Percentiles rank a stretch among this genome's conserved stretches.
phyloP scores from a whole-genome alignment of 2,329 filamentous ascomycete species.

The Macrophomina pseudophaseolina region DNA sequence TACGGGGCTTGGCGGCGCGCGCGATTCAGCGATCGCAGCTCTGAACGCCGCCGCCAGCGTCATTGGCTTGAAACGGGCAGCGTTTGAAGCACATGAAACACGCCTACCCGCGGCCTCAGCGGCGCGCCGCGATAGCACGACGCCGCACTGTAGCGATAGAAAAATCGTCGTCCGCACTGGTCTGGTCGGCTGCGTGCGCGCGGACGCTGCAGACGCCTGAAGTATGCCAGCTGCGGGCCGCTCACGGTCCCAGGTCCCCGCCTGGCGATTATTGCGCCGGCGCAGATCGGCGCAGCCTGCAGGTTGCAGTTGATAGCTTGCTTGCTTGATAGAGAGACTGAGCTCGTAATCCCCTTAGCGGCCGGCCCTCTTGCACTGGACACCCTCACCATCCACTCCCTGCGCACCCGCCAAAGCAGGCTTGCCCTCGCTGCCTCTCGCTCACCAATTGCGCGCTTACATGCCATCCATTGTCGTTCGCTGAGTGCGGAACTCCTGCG shows the following conservation, averaged over 20 bases:
- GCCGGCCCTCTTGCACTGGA: conserved; percentile 18
- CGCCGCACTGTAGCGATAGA: conserved; percentile 3
- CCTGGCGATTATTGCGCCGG: conserved; percentile 22
- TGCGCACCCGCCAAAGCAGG: not conserved
- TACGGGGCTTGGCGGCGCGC: conserved; percentile 1
- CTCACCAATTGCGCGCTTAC: conserved; percentile 19
- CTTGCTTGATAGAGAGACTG: conserved; percentile 23
- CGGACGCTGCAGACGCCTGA: conserved; percentile 2
- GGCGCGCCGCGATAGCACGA: conserved; percentile 17
- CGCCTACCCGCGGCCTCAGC: conserved; percentile 13
- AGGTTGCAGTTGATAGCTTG: conserved; percentile 24
- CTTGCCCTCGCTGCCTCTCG: not conserved
- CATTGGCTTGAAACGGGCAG: conserved; percentile 23
- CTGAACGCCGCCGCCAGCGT: conserved; percentile 1
- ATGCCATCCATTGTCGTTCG: conserved; percentile 25
- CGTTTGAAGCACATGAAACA: conserved; percentile 25
- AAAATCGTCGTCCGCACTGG: not conserved
- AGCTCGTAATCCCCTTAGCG: conserved; percentile 27
- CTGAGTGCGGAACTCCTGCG: conserved; percentile 22
- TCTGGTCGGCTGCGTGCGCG: conserved; percentile 6
- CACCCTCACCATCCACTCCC: conserved; percentile 18
- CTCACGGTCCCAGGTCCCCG: conserved; percentile 15
- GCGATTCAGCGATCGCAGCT: conserved; percentile 22
- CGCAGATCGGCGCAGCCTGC: conserved; percentile 23
- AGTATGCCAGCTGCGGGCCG: conserved; percentile 16